phyloP scores from a whole-genome alignment of 2,329 filamentous ascomycete genomes.

The Monilinia aucupariae region DNA sequence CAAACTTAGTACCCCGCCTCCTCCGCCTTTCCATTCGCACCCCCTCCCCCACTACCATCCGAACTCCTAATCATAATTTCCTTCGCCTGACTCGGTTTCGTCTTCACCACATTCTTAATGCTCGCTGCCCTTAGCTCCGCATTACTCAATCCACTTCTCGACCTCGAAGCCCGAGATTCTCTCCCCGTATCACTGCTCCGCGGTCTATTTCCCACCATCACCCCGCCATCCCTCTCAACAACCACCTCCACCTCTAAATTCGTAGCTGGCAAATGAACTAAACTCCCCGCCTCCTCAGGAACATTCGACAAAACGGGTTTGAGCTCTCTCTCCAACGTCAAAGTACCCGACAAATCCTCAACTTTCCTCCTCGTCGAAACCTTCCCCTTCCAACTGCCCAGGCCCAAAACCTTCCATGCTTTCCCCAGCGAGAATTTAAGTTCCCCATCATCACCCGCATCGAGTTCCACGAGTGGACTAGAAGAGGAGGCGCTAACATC shows the following conservation, averaged over 20 bases:
- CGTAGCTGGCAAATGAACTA: neutral
- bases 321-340: neutral
- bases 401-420: constrained; percentile 12
- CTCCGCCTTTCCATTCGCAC: constrained; percentile 1
- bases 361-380: neutral
- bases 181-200: neutral
- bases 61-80: constrained; percentile 5
- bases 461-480: constrained; percentile 12
- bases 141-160: constrained; percentile 14
- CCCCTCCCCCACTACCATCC: neutral
- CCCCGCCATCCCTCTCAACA: neutral
- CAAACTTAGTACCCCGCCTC: neutral
- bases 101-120: constrained; percentile 8
- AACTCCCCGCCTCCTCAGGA: constrained; percentile 11
- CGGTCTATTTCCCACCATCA: neutral
- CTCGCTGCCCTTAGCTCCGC: constrained; percentile 15
- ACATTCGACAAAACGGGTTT: constrained; percentile 6
- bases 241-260: neutral
- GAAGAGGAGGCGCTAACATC: constrained; percentile 8
- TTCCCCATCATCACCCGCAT: constrained; percentile 11
- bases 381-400: constrained; percentile 5
- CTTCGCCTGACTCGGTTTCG: constrained; percentile 1
- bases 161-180: constrained; percentile 4
- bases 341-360: neutral
- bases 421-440: neutral